These are phyloP conservation scores for Sporopachydermia quercuum DNA, from an alignment of 805 yeast genomes.

Conservation along the genomic window DNA sequence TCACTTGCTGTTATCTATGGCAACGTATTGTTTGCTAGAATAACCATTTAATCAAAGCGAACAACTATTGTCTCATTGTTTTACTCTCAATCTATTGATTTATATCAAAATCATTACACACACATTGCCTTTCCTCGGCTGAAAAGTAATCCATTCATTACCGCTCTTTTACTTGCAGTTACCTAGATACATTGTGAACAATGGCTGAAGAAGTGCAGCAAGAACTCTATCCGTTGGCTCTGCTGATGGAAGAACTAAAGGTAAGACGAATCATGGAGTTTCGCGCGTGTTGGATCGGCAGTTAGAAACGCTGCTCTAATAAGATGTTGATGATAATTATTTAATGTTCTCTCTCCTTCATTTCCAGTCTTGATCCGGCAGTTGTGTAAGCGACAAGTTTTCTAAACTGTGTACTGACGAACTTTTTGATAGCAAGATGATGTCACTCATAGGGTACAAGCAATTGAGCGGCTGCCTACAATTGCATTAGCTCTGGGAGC, in stretches of 20 bases:
- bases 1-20: too few species aligned
- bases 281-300: conserved; percentile 1
- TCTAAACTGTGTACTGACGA: not conserved
- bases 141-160: too few species aligned
- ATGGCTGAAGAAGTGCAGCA: conserved; percentile 17
- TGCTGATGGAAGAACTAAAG: conserved; percentile 90
- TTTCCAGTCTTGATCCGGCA: conserved; percentile 4
- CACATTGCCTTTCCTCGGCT: too few species aligned
- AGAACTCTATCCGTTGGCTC: conserved; percentile 84
- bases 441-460: conserved; percentile 81
- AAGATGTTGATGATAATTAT: too few species aligned
- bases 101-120: too few species aligned
- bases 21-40: too few species aligned
- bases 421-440: conserved; percentile 68
- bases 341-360: conserved; percentile 2
- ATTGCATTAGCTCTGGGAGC: conserved; percentile 92
- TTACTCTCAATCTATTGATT: too few species aligned
- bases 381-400: too few species aligned
- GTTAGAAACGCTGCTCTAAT: not conserved
- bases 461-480: conserved; percentile 87
- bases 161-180: too few species aligned
- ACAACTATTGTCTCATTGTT: too few species aligned
- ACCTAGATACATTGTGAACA: too few species aligned
- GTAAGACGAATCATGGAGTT: conserved; percentile 12
- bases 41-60: too few species aligned